Conservation (phyloP, 106 monocot genomes). For the Ottelia alismoides region DNA sequence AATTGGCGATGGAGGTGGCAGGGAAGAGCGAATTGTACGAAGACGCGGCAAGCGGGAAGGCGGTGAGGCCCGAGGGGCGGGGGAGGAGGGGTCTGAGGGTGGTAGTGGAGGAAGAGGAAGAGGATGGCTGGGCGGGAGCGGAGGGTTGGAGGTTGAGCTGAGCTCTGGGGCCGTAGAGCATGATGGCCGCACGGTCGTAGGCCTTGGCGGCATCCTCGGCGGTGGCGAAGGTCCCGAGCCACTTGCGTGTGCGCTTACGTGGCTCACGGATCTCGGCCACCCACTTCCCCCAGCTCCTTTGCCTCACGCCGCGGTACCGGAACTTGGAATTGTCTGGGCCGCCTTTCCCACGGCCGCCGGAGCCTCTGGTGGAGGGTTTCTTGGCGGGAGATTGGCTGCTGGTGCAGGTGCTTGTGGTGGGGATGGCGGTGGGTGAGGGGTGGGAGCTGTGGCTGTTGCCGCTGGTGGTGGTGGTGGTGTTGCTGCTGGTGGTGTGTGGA, state of each 20-base stretch:
- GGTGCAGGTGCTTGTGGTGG: no score
- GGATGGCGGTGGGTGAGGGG: no score
- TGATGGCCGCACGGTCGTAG: slow-evolving; percentile 7
- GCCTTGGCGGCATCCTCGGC: slow-evolving; percentile 9
- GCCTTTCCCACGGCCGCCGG: slow-evolving; percentile 2
- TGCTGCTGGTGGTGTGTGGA: no score
- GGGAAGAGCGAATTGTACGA: no score
- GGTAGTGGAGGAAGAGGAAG: neutral
- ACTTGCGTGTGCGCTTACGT: slow-evolving; percentile 4
- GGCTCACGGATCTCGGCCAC: slow-evolving; percentile 12
- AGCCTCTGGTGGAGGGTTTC: neutral
- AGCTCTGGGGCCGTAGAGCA: slow-evolving; percentile 5
- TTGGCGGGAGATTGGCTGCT: no score
- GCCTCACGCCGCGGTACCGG: slow-evolving; percentile 8
- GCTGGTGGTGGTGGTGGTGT: neutral
- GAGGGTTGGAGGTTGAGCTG: slow-evolving; percentile 14
- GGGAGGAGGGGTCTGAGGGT: no score
- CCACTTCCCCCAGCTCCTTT: slow-evolving; percentile 13
- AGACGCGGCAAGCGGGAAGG: neutral
- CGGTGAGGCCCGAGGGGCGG: slow-evolving; percentile 2
- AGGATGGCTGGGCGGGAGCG: slow-evolving; percentile 1
- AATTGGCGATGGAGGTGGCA: no score
- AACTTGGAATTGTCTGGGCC: slow-evolving; percentile 10
- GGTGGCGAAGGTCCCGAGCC: slow-evolving; percentile 15
- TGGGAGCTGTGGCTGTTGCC: neutral